Conservation (phyloP, 805 yeast species). For the Clavispora fructus region DNA sequence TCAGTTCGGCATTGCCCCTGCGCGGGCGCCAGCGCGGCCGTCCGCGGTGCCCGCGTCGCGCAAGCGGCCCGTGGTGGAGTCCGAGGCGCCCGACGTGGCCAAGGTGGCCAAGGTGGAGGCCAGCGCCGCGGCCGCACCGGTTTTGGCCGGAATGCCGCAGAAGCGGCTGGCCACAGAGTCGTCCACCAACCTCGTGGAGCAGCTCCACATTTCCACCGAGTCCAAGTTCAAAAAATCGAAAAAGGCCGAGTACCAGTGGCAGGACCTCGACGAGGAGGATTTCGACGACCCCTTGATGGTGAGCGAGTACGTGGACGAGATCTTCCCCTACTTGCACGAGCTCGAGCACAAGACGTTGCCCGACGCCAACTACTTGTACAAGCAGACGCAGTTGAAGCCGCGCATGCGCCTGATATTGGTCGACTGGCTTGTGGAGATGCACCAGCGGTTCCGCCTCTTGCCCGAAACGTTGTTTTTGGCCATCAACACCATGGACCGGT, state of each 20-base stretch:
- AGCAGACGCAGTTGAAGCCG: constrained; percentile 68
- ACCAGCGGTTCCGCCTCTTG: constrained; percentile 69
- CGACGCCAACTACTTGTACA: constrained; percentile 57
- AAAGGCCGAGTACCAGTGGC: constrained; percentile 52
- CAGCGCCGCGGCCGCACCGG: neutral
- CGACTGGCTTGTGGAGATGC: constrained; percentile 94
- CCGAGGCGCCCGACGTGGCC: constrained; percentile 25
- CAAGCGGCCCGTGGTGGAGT: constrained; percentile 31
- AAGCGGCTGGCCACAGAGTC: constrained; percentile 57
- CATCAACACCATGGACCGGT: constrained; percentile 82
- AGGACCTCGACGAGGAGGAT: constrained; percentile 69
- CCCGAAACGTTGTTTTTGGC: constrained; percentile 85
- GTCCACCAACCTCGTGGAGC: constrained; percentile 31
- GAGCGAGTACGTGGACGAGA: constrained; percentile 84
- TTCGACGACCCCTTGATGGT: constrained; percentile 78
- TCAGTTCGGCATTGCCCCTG: constrained; percentile 22
- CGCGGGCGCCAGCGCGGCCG: neutral
- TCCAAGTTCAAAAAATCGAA: constrained; percentile 31
- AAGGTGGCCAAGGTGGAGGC: constrained; percentile 5
- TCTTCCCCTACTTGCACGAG: constrained; percentile 72
- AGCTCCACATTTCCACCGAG: constrained; percentile 8
- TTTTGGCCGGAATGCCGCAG: constrained; percentile 24
- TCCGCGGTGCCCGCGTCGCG: constrained; percentile 6
- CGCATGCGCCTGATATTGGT: constrained; percentile 79
- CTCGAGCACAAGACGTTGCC: constrained; percentile 72